A percentile compares a stretch with the other conserved stretches of the same genome.
phyloP scores from a whole-genome alignment of 129 eudicot genomes.

The Kitagawia praeruptora region DNA sequence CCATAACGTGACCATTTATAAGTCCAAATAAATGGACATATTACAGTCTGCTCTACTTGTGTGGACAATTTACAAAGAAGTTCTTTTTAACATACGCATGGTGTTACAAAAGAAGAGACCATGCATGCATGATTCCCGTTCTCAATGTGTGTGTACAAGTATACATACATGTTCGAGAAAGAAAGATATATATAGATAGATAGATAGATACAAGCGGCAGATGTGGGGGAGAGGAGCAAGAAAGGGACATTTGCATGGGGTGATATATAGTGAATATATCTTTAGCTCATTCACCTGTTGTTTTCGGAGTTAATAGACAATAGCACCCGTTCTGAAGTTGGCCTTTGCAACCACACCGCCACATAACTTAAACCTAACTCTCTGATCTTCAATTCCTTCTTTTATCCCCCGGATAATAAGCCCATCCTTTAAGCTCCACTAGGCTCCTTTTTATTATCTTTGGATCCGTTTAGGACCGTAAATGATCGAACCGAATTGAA shows the following conservation, averaged over 20 bases:
- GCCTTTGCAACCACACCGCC: constrained; percentile 9
- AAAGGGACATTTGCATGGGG: constrained; percentile 77
- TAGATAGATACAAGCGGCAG: constrained; percentile 21
- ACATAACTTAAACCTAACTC: constrained; percentile 11
- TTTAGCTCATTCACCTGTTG: constrained; percentile 45
- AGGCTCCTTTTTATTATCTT: background rate
- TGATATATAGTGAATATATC: constrained; percentile 8
- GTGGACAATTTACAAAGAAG: background rate
- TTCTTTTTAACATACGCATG: constrained; percentile 8
- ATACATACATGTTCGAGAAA: background rate
- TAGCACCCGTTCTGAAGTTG: background rate
- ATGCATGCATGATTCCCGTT: constrained; percentile 10
- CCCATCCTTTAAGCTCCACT: constrained; percentile 3
- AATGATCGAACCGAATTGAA: no score
- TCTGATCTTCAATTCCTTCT: background rate
- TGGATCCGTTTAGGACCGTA: no score
- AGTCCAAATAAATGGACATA: background rate
- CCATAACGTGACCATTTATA: background rate
- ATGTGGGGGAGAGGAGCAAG: constrained; percentile 55
- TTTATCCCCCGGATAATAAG: constrained; percentile 20
- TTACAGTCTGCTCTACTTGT: background rate
- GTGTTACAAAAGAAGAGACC: constrained; percentile 14
- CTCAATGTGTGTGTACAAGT: background rate
- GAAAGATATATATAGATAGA: background rate
- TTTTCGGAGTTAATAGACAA: constrained; percentile 35